Evolutionary conservation across 805 yeast species (phyloP).

Genomic region (Candida broadrunensis): DNA sequence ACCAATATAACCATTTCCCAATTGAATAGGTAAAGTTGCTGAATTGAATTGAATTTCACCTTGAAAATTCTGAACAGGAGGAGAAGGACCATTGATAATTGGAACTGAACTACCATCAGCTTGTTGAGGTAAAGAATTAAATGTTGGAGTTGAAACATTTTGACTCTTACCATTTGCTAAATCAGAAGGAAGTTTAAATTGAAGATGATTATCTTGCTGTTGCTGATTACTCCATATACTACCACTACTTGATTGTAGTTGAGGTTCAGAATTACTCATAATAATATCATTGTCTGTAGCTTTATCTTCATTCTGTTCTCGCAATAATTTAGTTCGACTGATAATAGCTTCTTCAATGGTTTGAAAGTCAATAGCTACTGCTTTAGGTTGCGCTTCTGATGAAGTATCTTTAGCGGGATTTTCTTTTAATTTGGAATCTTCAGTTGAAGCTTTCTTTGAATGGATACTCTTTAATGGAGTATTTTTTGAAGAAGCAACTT

Average conservation of each 20-base stretch:
- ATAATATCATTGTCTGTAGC: background rate
- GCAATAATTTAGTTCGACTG: constrained; percentile 29
- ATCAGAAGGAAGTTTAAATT: background rate
- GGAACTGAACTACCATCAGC: no score
- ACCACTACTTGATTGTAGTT: background rate
- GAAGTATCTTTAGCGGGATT: no score
- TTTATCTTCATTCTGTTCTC: constrained; percentile 6
- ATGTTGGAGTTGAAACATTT: no score
- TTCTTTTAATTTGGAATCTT: background rate
- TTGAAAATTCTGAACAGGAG: no score
- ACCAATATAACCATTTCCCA: no score
- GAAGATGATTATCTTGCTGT: background rate
- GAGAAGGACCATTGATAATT: no score
- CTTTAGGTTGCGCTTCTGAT: background rate
- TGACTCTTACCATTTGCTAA: background rate
- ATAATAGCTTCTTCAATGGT: constrained; percentile 31
- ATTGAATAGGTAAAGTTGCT: no score
- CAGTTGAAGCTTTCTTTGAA: background rate
- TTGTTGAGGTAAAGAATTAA: no score
- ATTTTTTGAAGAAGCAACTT: no score
- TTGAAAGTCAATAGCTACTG: constrained; percentile 10
- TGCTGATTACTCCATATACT: background rate
- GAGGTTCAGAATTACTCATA: background rate
- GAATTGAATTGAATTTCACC: no score
- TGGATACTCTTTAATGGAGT: background rate